phyloP scores from a whole-genome alignment of 768 basidiomycete genomes.

The Lepiota subincarnata region DNA sequence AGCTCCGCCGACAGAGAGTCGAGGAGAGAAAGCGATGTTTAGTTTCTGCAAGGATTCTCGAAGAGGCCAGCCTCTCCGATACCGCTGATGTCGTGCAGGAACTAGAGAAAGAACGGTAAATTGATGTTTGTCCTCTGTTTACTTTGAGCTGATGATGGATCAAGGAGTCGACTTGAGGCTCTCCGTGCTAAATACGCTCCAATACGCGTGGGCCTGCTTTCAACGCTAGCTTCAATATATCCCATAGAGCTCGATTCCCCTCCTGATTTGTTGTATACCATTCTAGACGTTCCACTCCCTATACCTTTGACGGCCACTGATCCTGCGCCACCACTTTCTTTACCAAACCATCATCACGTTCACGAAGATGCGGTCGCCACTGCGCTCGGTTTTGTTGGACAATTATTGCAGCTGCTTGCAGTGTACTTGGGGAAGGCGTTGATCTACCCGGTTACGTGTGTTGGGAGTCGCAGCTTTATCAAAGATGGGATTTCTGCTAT shows the following conservation, averaged over 20 bases:
- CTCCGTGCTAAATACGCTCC: constrained; percentile 48
- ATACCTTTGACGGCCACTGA: constrained; percentile 73
- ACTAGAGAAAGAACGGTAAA: constrained; percentile 19
- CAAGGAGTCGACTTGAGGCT: constrained; percentile 42
- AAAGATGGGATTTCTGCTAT: constrained; percentile 92
- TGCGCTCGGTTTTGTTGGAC: constrained; percentile 86
- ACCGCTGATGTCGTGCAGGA: constrained; percentile 1
- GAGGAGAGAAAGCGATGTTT: constrained; percentile 40
- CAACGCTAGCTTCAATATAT: constrained; percentile 71
- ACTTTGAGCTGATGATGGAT: constrained; percentile 14
- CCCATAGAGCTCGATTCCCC: constrained; percentile 86
- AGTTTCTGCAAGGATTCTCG: constrained; percentile 34
- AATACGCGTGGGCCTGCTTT: constrained; percentile 61
- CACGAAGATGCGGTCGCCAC: constrained; percentile 87
- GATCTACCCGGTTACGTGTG: constrained; percentile 85
- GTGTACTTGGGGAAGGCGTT: constrained; percentile 72
- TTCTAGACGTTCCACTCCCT: constrained; percentile 85
- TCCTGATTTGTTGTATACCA: constrained; percentile 84
- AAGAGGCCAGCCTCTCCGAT: constrained; percentile 11
- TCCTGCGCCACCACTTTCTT: constrained; percentile 76
- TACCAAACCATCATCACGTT: constrained; percentile 63
- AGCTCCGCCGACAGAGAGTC: constrained; percentile 39
- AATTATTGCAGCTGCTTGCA: constrained; percentile 79
- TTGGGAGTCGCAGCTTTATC: constrained; percentile 88
- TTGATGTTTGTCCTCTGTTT: constrained; percentile 12